Conservation (phyloP, 1,284 basidiomycete species). For the Cryptococcus sp. region DNA sequence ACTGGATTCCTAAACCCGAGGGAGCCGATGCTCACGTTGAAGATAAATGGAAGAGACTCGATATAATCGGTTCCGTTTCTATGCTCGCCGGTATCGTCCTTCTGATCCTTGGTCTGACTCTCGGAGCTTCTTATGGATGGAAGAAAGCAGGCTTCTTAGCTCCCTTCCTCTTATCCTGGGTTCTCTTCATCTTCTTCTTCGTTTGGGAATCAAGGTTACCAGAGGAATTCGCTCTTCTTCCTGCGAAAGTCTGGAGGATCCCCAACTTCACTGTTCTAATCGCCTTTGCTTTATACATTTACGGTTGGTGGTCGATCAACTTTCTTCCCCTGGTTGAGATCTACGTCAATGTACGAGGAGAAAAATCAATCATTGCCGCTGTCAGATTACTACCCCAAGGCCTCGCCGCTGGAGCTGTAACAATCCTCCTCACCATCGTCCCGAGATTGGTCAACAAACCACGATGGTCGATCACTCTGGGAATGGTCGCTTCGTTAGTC, state of each 20-base stretch:
- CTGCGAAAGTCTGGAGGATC: conserved; percentile 20
- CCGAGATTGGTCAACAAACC: conserved; percentile 13
- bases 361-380: conserved; percentile 9
- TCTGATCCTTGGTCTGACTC: conserved; percentile 28
- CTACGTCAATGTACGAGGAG: not conserved
- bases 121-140: conserved; percentile 29
- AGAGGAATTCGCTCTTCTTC: conserved; percentile 13
- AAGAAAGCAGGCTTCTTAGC: conserved; percentile 20
- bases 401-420: conserved; percentile 7
- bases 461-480: conserved; percentile 14
- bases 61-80: conserved; percentile 22
- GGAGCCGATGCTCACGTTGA: conserved; percentile 9
- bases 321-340: conserved; percentile 5
- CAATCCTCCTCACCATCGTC: conserved; percentile 8
- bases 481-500: conserved; percentile 5
- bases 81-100: conserved; percentile 24
- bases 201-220: conserved; percentile 11
- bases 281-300: conserved; percentile 16
- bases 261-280: conserved; percentile 24
- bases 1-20: conserved; percentile 15
- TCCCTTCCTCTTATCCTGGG: conserved; percentile 26
- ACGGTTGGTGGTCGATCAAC: conserved; percentile 12
- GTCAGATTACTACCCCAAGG: conserved; percentile 10
- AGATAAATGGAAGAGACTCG: conserved; percentile 22
- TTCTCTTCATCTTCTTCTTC: conserved; percentile 29